Evolutionary conservation across 1,139 yeast species (phyloP).

Genomic region (Geotrichum phurueaensis): DNA sequence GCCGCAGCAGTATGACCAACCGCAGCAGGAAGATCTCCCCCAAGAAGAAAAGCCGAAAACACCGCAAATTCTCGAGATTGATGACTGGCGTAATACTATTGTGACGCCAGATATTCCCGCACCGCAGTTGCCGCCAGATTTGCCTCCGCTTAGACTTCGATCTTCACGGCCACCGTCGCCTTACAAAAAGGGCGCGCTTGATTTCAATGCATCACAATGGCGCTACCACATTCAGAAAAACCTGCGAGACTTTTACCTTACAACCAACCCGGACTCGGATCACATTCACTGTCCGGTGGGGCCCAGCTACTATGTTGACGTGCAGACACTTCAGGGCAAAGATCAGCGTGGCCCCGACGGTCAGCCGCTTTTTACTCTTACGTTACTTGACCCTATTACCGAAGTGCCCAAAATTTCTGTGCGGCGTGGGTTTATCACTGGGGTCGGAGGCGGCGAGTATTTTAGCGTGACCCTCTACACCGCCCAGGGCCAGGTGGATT

Average conservation of each 20-base stretch:
- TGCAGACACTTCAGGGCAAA: background rate
- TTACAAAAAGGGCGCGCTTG: background rate
- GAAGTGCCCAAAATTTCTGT: background rate
- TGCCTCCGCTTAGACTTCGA: background rate
- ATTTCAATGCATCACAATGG: constrained; percentile 18
- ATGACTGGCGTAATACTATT: background rate
- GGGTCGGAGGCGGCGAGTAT: background rate
- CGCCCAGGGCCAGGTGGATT: background rate
- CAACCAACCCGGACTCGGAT: constrained; percentile 30
- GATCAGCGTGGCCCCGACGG: background rate
- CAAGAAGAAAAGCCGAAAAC: background rate
- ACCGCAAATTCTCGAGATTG: background rate
- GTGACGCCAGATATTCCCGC: background rate
- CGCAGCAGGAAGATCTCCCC: background rate
- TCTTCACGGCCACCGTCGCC: background rate
- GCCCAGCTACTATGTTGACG: constrained; percentile 29
- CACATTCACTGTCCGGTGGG: constrained; percentile 27
- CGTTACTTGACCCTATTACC: constrained; percentile 6
- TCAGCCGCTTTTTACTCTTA: constrained; percentile 18
- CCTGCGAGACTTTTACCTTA: constrained; percentile 29
- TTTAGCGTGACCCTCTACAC: constrained; percentile 2
- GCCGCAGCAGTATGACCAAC: background rate
- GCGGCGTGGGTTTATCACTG: background rate
- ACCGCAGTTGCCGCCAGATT: background rate
- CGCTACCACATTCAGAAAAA: constrained; percentile 30